Percentiles rank a stretch among this genome's conserved stretches.
Evolutionary conservation across 257 asterid genomes (phyloP).

Genomic region (Nicotiana otophora): DNA sequence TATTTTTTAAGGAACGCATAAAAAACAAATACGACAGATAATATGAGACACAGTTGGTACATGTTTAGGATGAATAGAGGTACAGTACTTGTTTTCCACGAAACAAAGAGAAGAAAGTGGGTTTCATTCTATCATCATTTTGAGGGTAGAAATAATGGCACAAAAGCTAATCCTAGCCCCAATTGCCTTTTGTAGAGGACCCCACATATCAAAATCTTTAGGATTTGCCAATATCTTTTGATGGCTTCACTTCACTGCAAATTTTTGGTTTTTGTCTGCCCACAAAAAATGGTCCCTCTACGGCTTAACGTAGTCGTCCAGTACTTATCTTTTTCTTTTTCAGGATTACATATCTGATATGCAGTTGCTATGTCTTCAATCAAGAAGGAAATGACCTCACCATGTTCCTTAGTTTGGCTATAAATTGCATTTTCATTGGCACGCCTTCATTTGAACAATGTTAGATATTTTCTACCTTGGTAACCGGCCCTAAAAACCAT

Average conservation of each 20-base stretch:
- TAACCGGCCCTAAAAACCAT: neutral
- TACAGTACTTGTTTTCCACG: neutral
- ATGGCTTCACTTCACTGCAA: conserved; percentile 8
- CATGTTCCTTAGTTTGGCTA: neutral
- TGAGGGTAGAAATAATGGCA: neutral
- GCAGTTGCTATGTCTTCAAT: neutral
- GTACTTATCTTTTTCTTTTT: neutral
- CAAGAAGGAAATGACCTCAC: neutral
- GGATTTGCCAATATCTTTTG: conserved; percentile 10
- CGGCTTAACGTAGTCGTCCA: neutral
- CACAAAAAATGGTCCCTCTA: neutral
- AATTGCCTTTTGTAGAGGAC: neutral
- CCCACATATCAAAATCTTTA: conserved; percentile 11
- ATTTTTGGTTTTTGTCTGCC: neutral
- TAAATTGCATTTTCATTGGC: neutral
- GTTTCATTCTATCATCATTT: neutral
- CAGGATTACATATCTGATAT: neutral
- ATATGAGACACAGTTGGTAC: no score
- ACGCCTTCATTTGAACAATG: neutral
- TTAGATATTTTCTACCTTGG: neutral
- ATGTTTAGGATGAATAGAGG: neutral
- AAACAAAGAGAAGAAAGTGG: neutral
- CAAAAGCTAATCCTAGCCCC: neutral
- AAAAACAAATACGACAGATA: no score
- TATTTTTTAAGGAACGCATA: no score